A percentile compares a stretch with the other conserved stretches of the same genome.
These are phyloP conservation scores for Platismatia glauca DNA, from an alignment of 495 filamentous ascomycete species.

Conservation along the genomic window DNA sequence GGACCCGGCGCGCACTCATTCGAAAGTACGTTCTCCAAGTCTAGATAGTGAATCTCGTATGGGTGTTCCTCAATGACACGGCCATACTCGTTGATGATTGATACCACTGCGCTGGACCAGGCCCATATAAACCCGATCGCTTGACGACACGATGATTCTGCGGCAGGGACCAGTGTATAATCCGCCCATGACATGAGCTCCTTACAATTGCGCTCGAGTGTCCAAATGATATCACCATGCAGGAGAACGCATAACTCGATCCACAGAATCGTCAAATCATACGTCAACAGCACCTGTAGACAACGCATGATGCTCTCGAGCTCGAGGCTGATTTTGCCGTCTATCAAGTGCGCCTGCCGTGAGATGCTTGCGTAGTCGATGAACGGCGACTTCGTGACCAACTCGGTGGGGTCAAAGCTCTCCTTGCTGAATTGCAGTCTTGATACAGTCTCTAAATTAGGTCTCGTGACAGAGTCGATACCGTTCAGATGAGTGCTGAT, in stretches of 20 bases:
- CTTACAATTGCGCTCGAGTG: neutral
- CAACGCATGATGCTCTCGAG: neutral
- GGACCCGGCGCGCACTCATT: neutral
- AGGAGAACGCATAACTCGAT: neutral
- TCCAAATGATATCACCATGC: conserved; percentile 1
- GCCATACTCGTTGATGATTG: conserved; percentile 1
- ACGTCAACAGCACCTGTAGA: neutral
- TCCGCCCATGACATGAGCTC: neutral
- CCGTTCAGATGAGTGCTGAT: neutral
- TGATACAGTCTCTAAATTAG: neutral
- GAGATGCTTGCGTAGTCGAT: conserved; percentile 5
- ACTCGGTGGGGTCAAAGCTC: neutral
- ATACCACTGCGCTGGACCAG: conserved; percentile 1
- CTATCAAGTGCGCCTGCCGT: conserved; percentile 5
- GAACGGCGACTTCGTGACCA: neutral
- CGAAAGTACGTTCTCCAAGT: neutral
- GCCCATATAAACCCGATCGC: conserved; percentile 1
- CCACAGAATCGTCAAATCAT: conserved; percentile 3
- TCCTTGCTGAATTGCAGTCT: neutral
- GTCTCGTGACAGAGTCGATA: neutral
- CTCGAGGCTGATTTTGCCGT: neutral
- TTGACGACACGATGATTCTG: neutral
- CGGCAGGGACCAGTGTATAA: neutral
- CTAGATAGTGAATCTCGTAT: conserved; percentile 1
- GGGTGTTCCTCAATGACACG: neutral